Evolutionary conservation across 495 filamentous ascomycete genomes (phyloP).

Genomic region (Penicillium crystallinum): DNA sequence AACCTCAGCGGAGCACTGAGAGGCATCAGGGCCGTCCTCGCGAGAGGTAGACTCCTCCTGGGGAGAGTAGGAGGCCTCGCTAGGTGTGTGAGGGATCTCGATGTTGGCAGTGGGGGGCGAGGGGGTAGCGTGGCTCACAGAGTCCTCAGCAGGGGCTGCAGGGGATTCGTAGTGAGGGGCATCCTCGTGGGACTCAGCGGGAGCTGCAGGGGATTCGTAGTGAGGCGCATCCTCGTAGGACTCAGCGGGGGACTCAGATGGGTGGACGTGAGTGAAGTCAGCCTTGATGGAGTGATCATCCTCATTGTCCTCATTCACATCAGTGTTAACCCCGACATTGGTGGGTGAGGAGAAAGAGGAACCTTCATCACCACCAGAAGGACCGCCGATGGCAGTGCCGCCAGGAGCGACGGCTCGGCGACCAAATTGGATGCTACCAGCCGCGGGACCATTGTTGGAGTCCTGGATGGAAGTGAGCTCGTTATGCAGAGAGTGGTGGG

Average conservation of each 20-base stretch:
- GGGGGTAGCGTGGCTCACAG: too few relatives aligned
- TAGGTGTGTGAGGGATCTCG: too few relatives aligned
- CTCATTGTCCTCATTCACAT: constrained; percentile 19
- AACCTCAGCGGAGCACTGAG: constrained; percentile 12
- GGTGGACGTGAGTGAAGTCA: constrained; percentile 16
- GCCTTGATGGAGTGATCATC: constrained; percentile 29
- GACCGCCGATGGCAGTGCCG: constrained; percentile 15
- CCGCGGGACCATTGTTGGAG: background rate
- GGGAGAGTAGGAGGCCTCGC: background rate
- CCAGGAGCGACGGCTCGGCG: constrained; percentile 18
- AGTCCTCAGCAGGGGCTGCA: too few relatives aligned
- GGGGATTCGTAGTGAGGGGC: background rate
- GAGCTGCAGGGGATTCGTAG: background rate
- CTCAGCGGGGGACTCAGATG: background rate
- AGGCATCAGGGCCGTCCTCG: constrained; percentile 2
- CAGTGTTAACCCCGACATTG: constrained; percentile 10
- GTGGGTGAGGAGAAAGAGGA: constrained; percentile 6
- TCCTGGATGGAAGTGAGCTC: background rate
- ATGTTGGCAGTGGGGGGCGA: too few relatives aligned
- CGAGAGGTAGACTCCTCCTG: background rate
- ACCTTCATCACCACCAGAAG: constrained; percentile 22
- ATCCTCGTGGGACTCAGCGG: background rate
- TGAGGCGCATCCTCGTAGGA: constrained; percentile 1
- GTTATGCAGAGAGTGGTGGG: background rate
- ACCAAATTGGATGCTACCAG: constrained; percentile 6